Evolutionary conservation across 2,329 filamentous ascomycete genomes (phyloP).

Genomic region (Diaporthe sp.): DNA sequence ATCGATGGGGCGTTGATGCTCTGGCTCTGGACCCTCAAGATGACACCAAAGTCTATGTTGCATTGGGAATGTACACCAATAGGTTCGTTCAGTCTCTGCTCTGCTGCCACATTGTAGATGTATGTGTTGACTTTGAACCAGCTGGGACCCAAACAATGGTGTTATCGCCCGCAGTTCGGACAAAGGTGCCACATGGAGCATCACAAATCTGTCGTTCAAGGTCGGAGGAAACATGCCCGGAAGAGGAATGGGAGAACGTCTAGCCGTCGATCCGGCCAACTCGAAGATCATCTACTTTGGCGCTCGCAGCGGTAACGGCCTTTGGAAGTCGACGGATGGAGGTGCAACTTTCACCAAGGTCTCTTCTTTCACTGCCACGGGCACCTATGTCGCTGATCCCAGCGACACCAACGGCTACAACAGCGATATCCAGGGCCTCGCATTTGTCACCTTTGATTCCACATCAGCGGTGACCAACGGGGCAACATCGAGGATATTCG

Average conservation of each 20-base stretch:
- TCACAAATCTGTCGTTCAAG: conserved; percentile 67
- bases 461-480: conserved; percentile 60
- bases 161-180: conserved; percentile 67
- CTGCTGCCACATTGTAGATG: too few species aligned
- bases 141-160: conserved; percentile 65
- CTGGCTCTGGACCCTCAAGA: conserved; percentile 68
- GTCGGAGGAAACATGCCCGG: conserved; percentile 74
- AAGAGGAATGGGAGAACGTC: conserved; percentile 69
- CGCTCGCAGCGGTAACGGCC: conserved; percentile 68
- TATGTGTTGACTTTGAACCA: not conserved
- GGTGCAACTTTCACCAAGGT: conserved; percentile 68
- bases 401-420: conserved; percentile 59
- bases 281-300: conserved; percentile 70
- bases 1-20: conserved; percentile 69
- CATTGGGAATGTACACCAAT: conserved; percentile 71
- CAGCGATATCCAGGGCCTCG: conserved; percentile 60
- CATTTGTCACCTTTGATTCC: conserved; percentile 68
- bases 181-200: conserved; percentile 64
- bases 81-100: conserved; percentile 48
- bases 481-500: conserved; percentile 68
- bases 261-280: conserved; percentile 69
- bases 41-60: conserved; percentile 64
- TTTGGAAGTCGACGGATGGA: conserved; percentile 69
- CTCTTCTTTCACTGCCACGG: conserved; percentile 62
- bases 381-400: conserved; percentile 61